Conservation (phyloP, 805 yeast species). For the Saturnispora quitensis region DNA sequence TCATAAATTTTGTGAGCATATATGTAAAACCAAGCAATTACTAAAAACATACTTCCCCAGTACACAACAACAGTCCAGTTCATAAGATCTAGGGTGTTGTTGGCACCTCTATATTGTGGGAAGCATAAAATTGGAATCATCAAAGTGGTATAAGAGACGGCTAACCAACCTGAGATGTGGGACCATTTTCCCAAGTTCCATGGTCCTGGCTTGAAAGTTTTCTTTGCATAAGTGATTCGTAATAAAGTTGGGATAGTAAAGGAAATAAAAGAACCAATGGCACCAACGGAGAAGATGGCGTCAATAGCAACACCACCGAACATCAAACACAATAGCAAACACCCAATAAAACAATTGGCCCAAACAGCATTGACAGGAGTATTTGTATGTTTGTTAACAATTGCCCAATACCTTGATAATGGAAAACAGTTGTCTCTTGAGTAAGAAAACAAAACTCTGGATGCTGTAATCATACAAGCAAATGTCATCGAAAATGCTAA, state of each 20-base stretch:
- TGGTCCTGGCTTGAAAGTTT: conserved; percentile 53
- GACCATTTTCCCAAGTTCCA: conserved; percentile 53
- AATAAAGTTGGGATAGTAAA: conserved; percentile 56
- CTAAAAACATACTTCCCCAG: conserved; percentile 48
- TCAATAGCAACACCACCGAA: conserved; percentile 59
- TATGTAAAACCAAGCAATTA: conserved; percentile 39
- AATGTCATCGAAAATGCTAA: conserved; percentile 43
- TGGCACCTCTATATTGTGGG: conserved; percentile 38
- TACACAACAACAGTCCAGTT: conserved; percentile 59
- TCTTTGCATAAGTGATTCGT: conserved; percentile 45
- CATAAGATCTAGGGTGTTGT: conserved; percentile 34
- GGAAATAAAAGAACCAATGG: conserved; percentile 58
- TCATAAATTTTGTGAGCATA: conserved; percentile 51
- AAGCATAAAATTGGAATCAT: conserved; percentile 56
- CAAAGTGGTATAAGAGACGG: conserved; percentile 39
- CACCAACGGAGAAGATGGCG: conserved; percentile 68
- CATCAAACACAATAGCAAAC: conserved; percentile 47
- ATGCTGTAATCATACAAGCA: conserved; percentile 56
- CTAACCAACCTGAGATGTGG: conserved; percentile 38
- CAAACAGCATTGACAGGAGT: conserved; percentile 63
- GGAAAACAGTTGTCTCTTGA: conserved; percentile 65
- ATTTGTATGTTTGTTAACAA: conserved; percentile 41
- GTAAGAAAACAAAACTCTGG: conserved; percentile 58
- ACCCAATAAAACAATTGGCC: conserved; percentile 47
- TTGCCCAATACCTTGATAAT: conserved; percentile 38